phyloP scores from a whole-genome alignment of 164 flowering plant species.

The Euptelea pleiosperma region DNA sequence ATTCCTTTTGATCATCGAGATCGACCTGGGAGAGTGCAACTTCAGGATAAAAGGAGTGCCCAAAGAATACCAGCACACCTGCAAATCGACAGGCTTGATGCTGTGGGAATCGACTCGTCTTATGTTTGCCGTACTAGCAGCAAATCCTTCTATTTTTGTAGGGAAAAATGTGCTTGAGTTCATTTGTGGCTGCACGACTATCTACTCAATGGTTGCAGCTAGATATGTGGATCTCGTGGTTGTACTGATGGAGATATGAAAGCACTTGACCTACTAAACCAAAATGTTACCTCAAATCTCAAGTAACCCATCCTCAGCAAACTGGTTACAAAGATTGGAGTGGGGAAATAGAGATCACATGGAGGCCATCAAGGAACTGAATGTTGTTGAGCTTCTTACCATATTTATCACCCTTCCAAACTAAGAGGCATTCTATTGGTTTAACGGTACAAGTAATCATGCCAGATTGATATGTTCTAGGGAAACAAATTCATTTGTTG shows the following conservation, averaged over 20 bases:
- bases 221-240: no score
- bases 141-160: conserved; percentile 51
- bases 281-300: conserved; percentile 55
- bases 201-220: no score
- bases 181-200: conserved; percentile 72
- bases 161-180: conserved; percentile 70
- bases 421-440: no score
- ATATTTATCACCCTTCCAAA: no score
- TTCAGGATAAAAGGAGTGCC: no score
- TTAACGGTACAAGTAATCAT: no score
- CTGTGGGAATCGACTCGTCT: no score
- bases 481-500: no score
- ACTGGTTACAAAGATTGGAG: conserved; percentile 42
- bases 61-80: no score
- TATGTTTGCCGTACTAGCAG: no score
- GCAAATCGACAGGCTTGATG: no score
- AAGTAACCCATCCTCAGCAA: conserved; percentile 20
- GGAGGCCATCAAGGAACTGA: conserved; percentile 35
- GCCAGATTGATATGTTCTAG: no score
- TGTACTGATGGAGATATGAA: conserved; percentile 70
- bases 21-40: conserved; percentile 31
- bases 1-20: conserved; percentile 40
- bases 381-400: neutral
- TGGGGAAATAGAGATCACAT: conserved; percentile 70
- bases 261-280: conserved; percentile 51